Conservation (phyloP, 225 moss, liverwort and hornwort species). For the Lunularia cruciata region DNA sequence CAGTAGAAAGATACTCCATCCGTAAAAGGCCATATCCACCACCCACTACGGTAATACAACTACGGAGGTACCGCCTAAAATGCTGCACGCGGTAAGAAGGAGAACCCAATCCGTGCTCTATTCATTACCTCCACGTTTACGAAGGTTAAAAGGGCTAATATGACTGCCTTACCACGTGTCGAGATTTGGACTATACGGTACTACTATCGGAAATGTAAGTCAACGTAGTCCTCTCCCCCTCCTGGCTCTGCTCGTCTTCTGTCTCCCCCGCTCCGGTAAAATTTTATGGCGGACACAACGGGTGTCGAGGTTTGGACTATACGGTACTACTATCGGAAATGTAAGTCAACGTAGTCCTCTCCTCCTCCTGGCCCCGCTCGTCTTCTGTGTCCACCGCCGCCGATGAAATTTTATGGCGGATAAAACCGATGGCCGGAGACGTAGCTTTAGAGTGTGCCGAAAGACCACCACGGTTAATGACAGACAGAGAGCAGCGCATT, state of each 20-base stretch:
- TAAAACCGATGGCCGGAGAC: conserved; percentile 9
- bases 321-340: neutral
- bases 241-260: neutral
- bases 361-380: neutral
- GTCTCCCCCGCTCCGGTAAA: neutral
- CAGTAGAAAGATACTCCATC: no score
- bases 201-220: conserved; percentile 12
- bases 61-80: conserved; percentile 6
- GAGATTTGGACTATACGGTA: conserved; percentile 3
- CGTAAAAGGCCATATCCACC: no score
- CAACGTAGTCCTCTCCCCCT: conserved; percentile 35
- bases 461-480: conserved; percentile 22
- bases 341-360: neutral
- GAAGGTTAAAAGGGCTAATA: neutral
- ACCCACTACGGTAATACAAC: no score
- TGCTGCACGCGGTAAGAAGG: conserved; percentile 6
- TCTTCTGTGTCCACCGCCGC: no score
- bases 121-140: neutral
- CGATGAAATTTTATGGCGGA: neutral
- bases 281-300: neutral
- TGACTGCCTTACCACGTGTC: conserved; percentile 3
- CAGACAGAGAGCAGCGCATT: conserved; percentile 5
- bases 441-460: conserved; percentile 14
- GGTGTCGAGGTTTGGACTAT: neutral
- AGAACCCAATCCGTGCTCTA: neutral